Evolutionary conservation across 805 yeast genomes (phyloP), one percentile per base, ranked within the genome.

Genomic region (Metschnikowia henanensis): DNA sequence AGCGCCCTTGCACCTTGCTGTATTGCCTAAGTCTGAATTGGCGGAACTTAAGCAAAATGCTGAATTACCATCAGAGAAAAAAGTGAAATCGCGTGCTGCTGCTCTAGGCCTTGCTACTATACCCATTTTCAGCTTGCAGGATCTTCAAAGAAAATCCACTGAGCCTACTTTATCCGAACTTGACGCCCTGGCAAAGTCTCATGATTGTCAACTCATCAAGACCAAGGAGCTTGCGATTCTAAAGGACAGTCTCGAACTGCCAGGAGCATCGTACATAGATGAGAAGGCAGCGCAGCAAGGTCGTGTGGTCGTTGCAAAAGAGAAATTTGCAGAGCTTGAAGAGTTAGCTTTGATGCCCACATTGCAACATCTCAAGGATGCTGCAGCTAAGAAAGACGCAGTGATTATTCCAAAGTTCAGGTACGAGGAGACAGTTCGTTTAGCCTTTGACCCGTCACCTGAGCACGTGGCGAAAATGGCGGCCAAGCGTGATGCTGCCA

Each of bases 381-480:
- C 35, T 3, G 50, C 55, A 6, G 57, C 57, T 4, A 37, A 50
- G 21, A 26, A 53, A n/a, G 30, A 37, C 2, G 48, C 38, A n/a
- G 41, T 37, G 16, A 37, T 41, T 8, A 26, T 49, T 31, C 43
- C 41, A 18, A 29, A 40, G 17, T 15, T 26, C 3, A 51, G 42
- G 17, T 46, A 38, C 20, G 43, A 36, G 18, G 45, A 38, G 25
- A 23, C 46, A 6, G 30, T 28, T 32, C 37, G 50, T 6, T 13
- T 47, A 37, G 51, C 52, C 7, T 41, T 47, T n/a, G 37, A 43
- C 12, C 60, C 58, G 13, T 34, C 47, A 2, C 34, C 45, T 10
- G 45, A 52, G 4, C 45, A 50, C 12, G 13, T 49, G 4, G 25
- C 32, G 2, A 42, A 42, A 8, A 36, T 39, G 17, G 52, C 53